These are phyloP conservation scores for Sophora flavescens DNA, from an alignment of 306 rosid genomes.

Conservation along the genomic window DNA sequence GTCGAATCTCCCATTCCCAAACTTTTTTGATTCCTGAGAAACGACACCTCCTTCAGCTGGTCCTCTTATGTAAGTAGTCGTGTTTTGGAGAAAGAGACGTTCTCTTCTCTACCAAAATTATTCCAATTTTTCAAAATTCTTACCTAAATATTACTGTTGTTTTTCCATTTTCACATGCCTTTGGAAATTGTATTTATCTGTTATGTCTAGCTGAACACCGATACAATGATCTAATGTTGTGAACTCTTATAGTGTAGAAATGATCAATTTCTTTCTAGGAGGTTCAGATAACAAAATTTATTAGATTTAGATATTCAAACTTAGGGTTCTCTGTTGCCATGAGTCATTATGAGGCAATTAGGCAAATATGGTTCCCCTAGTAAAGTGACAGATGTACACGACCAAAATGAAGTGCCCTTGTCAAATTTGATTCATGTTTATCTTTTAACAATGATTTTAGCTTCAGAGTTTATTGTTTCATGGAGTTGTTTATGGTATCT, in stretches of 20 bases:
- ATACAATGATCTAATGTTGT: slow-evolving; percentile 16
- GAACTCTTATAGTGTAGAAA: slow-evolving; percentile 48
- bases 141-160: not conserved
- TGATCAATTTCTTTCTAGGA: slow-evolving; percentile 88
- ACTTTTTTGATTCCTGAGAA: too few relatives aligned
- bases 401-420: not conserved
- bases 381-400: not conserved
- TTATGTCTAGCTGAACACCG: not conserved
- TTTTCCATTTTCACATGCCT: not conserved
- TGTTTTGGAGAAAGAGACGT: not conserved
- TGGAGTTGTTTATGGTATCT: not conserved
- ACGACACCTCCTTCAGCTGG: not conserved
- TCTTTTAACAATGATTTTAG: not conserved
- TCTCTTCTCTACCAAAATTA: not conserved
- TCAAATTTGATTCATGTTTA: slow-evolving; percentile 28
- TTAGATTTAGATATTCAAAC: slow-evolving; percentile 16
- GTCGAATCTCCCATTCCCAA: too few relatives aligned
- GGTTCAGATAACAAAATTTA: too few relatives aligned
- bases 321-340: slow-evolving; percentile 1
- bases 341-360: not conserved
- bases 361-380: not conserved
- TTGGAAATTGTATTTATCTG: not conserved
- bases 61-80: slow-evolving; percentile 3
- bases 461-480: slow-evolving; percentile 8
- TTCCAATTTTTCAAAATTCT: not conserved